Conservation (phyloP, 1,284 basidiomycete species). For the Cryptococcus sp. region DNA sequence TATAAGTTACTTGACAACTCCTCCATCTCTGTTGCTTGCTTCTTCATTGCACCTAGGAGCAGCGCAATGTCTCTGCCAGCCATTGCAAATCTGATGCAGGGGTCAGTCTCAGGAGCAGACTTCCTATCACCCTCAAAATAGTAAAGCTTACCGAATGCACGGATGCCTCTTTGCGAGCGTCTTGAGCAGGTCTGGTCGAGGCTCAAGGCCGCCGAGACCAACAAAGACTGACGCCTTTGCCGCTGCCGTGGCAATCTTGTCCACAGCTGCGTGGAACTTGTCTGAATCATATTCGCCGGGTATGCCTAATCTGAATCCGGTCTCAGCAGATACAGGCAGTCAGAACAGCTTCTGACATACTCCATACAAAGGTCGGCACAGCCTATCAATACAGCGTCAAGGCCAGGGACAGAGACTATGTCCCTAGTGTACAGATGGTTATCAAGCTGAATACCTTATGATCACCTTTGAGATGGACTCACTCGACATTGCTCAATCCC, state of each 20-base stretch:
- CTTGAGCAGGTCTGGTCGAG: slow-evolving; percentile 14
- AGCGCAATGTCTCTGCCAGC: slow-evolving; percentile 25
- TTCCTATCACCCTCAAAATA: not conserved
- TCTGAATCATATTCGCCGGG: slow-evolving; percentile 27
- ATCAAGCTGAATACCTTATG: not conserved
- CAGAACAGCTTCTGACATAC: slow-evolving; percentile 14
- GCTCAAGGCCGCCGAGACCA: slow-evolving; percentile 30
- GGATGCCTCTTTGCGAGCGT: slow-evolving; percentile 10
- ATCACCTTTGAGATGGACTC: slow-evolving; percentile 2
- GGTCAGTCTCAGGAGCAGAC: not conserved
- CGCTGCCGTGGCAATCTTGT: slow-evolving; percentile 22
- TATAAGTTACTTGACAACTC: not conserved
- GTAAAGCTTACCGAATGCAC: slow-evolving; percentile 16
- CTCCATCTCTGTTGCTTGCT: slow-evolving; percentile 10
- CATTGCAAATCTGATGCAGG: slow-evolving; percentile 25
- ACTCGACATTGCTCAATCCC: slow-evolving; percentile 32
- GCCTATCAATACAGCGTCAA: slow-evolving; percentile 29
- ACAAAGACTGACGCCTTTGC: slow-evolving; percentile 20
- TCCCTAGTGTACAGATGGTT: slow-evolving; percentile 7
- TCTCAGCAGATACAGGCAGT: not conserved
- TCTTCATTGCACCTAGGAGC: slow-evolving; percentile 23
- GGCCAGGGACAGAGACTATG: slow-evolving; percentile 26
- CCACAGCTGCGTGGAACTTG: slow-evolving; percentile 20
- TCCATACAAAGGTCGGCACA: slow-evolving; percentile 32
- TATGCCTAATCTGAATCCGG: slow-evolving; percentile 23